Base-by-base conservation (phyloP, 2,329 filamentous ascomycete species). In the Cladophialophora exuberans region DNA sequence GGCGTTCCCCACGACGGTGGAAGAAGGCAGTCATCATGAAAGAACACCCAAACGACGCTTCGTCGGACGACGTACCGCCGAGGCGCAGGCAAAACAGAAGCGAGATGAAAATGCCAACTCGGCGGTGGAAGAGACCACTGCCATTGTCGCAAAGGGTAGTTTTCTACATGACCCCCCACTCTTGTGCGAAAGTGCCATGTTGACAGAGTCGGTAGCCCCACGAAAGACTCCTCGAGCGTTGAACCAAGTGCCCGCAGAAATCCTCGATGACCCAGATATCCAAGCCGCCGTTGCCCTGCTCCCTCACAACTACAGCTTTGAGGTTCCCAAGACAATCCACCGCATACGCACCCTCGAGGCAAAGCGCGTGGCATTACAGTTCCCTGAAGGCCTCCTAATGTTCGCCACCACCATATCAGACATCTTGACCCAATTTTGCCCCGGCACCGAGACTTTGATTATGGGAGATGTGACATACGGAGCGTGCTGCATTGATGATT, bases 381-480 rank as follows among this genome's bases (percentile, higher is more conserved):
- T 99, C 79, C 94, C 94, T 4, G 95, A 99, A 73, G 94, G 94
- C 1, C 81, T 99, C 1, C 83, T 99, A 23, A 79, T 99, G 53
- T 99, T 99, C 70, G 94, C 94, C 18, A 97, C 94, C 22, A 99
- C 94, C 30, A 93, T 99, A 64, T 96, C 94, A 3, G 94, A 99
- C 70, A 97, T 99, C 65, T 79, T 99, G 43, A 90, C 89, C 0
- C 88, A 92, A 69, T 99, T 99, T 76, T 99, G 94, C 68, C 88
- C 90, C 0, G 91, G 89, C 1, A 87, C 88, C 35, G 90, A 95
- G 70, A 97, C 93, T 1, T 79, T 97, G 50, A 99, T 99, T 71
- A 99, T 99, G 94, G 94, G 94, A 58, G 94, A 99, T 70, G 94
- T 99, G 38, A 99, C 94, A 1, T 99, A 99, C 71, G 94, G 94